Evolutionary conservation across 2,329 filamentous ascomycete genomes (phyloP).

Genomic region (Pseudogymnoascus sp.): DNA sequence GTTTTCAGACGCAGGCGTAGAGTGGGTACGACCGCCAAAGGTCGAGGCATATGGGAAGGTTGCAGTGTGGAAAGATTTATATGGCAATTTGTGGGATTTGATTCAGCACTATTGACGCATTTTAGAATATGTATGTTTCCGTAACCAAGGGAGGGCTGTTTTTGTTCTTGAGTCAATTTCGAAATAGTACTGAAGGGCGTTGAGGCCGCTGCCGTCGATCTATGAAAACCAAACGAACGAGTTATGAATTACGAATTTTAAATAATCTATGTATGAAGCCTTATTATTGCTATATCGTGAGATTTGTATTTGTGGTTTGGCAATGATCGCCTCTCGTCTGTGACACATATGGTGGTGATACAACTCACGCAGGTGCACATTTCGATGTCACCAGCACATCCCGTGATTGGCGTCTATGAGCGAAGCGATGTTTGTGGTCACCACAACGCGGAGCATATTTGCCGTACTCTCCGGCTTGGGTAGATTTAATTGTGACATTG

Average conservation of each 20-base stretch:
- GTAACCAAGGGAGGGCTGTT: too few species aligned
- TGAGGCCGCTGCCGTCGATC: neutral
- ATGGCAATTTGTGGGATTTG: conserved; percentile 9
- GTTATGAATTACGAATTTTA: neutral
- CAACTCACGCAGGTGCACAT: neutral
- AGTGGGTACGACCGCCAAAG: neutral
- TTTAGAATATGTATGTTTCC: neutral
- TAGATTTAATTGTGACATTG: neutral
- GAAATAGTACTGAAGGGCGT: neutral
- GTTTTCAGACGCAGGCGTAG: neutral
- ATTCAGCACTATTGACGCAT: neutral
- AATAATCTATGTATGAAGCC: neutral
- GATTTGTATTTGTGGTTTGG: neutral
- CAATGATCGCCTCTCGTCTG: neutral
- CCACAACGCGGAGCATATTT: too few species aligned
- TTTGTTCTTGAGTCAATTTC: too few species aligned
- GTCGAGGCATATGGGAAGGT: neutral
- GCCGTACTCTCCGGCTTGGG: neutral
- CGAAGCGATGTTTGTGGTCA: neutral
- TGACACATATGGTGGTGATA: neutral
- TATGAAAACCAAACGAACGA: neutral
- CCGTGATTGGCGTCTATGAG: neutral
- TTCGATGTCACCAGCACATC: neutral
- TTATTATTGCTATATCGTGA: neutral
- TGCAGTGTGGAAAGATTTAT: conserved; percentile 1